Percentiles rank a stretch among this genome's conserved stretches.
Conservation (phyloP, 192 early-diverging fungal genomes). For the Backusella liffmaniae region DNA sequence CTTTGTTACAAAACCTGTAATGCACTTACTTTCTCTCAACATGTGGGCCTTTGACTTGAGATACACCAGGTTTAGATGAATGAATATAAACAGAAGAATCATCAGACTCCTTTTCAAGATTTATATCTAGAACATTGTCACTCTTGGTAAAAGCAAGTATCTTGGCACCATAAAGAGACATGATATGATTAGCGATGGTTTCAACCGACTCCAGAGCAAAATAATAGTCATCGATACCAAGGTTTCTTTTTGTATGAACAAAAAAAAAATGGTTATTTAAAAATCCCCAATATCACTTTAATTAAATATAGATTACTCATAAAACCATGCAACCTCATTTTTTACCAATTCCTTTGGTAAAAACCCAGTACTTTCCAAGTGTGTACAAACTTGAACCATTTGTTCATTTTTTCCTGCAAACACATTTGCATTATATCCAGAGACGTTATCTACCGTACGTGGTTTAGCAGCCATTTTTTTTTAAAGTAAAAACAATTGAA, state of each 20-base stretch:
- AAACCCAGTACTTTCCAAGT: slow-evolving; percentile 84
- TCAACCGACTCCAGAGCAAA: slow-evolving; percentile 90
- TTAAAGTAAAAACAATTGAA: neutral
- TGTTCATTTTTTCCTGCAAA: slow-evolving; percentile 93
- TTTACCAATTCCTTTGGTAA: slow-evolving; percentile 88
- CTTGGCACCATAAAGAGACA: slow-evolving; percentile 94
- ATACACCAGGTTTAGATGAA: slow-evolving; percentile 90
- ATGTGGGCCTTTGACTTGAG: slow-evolving; percentile 81
- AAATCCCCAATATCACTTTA: slow-evolving; percentile 11
- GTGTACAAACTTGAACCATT: slow-evolving; percentile 81
- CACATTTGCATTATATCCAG: slow-evolving; percentile 78
- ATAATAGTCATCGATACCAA: slow-evolving; percentile 99
- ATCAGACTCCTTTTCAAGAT: slow-evolving; percentile 88
- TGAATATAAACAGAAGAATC: slow-evolving; percentile 95
- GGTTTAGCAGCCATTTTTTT: neutral
- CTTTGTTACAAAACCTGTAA: neutral
- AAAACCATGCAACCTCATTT: slow-evolving; percentile 92
- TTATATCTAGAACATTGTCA: slow-evolving; percentile 76
- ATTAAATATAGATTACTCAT: slow-evolving; percentile 54
- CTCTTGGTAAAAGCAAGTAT: slow-evolving; percentile 89
- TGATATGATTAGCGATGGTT: slow-evolving; percentile 93
- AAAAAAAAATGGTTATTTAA: neutral
- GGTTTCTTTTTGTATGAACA: slow-evolving; percentile 56
- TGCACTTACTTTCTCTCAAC: slow-evolving; percentile 64
- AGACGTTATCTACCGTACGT: slow-evolving; percentile 6